Base-by-base conservation (phyloP, 305 asterid genomes). In the Fraxinus xanthoxyloides region DNA sequence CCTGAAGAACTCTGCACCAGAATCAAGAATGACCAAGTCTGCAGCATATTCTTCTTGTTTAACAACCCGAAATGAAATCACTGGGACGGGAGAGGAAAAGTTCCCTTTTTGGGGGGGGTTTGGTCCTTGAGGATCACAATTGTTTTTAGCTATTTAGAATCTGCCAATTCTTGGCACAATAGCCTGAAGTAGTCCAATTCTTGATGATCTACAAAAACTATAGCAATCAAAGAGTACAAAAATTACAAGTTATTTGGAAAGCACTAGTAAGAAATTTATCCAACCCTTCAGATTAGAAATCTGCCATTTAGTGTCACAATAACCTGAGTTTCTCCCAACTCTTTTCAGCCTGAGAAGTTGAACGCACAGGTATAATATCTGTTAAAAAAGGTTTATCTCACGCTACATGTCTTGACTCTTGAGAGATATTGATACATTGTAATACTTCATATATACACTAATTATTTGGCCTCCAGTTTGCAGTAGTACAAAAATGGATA, bases 371-470 rank as follows among this genome's bases (percentile, higher is more conserved):
- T 17, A 70, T 32, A 30, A 31, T 30, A 30, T 31, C 40, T 31
- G 40, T 15, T 13, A 70, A 70, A 69, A 69, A 69, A 31, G 12
- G 38, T 21, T 46, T 54, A n/a, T 30, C 36, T 31, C 43, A 8
- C 43, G 23, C n/a, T 79, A 82, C 76, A 69, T 82, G 74, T 30
- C 32, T 30, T 30, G 32, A 30, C n/a, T n/a, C n/a, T 70, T 15
- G 19, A 79, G 67, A 56, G 38, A 72, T 34, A 82, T 61, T 65
- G 21, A 81, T 78, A 43, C 48, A 19, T 35, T 36, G 13, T 36
- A 48, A 75, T 13, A 35, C 77, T 76, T 80, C 80, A 43, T 80
- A 56, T 77, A 75, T 75, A 81, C 79, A 36, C 65, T 65, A 32
- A 75, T 77, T 51, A 31, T 80, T 35, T 54, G 77, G 79, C 38